Evolutionary conservation across 306 rosid species (phyloP).

Genomic region (Dalbergia oliveri): DNA sequence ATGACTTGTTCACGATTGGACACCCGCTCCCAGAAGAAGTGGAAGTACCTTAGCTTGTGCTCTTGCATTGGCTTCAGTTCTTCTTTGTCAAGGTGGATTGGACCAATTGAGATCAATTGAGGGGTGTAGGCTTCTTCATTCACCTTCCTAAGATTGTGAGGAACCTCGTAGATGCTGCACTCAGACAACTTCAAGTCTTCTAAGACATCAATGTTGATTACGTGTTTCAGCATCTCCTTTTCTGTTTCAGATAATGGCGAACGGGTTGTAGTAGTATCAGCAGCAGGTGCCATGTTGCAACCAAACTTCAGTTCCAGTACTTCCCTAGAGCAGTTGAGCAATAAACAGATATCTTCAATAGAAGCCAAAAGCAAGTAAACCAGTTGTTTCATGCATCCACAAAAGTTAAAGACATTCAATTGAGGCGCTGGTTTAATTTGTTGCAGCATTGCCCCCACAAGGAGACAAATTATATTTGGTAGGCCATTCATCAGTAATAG

Average conservation of each 20-base stretch:
- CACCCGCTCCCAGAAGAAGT: constrained; percentile 41
- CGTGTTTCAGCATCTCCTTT: constrained; percentile 36
- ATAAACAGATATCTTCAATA: constrained; percentile 1
- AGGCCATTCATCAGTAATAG: background rate
- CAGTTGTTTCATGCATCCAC: background rate
- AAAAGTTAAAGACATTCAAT: background rate
- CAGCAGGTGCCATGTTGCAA: constrained; percentile 28
- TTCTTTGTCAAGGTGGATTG: constrained; percentile 43
- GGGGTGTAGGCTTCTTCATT: constrained; percentile 59
- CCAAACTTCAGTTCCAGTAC: background rate
- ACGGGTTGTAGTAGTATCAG: background rate
- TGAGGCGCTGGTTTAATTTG: background rate
- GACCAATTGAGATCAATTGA: constrained; percentile 64
- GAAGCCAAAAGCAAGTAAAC: background rate
- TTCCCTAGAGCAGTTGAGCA: constrained; percentile 13
- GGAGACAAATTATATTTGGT: background rate
- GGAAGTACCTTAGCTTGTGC: constrained; percentile 40
- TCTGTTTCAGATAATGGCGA: constrained; percentile 24
- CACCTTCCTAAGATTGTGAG: constrained; percentile 51
- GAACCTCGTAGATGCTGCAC: constrained; percentile 56
- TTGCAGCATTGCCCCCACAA: background rate
- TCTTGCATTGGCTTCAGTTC: constrained; percentile 52
- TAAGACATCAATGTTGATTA: constrained; percentile 40
- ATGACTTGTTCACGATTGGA: background rate
- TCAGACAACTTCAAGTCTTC: background rate